Conservation (phyloP, 768 basidiomycete species). For the Sutorius australiensis region DNA sequence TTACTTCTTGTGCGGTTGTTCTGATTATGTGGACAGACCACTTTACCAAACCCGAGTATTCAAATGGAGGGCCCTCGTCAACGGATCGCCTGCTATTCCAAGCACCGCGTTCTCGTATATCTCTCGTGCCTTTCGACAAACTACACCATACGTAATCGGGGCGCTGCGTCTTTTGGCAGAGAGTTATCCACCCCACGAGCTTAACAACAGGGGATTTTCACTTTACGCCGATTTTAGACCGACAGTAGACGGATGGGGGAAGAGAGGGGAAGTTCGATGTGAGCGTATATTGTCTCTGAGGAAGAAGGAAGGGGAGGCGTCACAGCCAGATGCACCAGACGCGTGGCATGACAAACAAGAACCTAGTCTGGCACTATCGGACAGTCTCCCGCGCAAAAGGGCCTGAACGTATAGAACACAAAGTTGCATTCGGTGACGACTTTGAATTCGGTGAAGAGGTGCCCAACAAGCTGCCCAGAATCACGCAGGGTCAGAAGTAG, state of each 20-base stretch:
- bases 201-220: constrained; percentile 66
- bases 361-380: not conserved
- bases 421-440: constrained; percentile 47
- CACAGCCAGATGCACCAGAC: constrained; percentile 10
- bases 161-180: constrained; percentile 65
- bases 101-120: constrained; percentile 81
- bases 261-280: constrained; percentile 70
- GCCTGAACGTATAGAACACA: constrained; percentile 43
- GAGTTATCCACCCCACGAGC: constrained; percentile 53
- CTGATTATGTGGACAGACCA: constrained; percentile 46
- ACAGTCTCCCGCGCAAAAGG: constrained; percentile 41
- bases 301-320: constrained; percentile 27
- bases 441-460: constrained; percentile 44
- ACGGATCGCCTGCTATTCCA: constrained; percentile 66
- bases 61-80: constrained; percentile 82
- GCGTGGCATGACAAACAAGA: constrained; percentile 2
- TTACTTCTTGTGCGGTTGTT: not conserved
- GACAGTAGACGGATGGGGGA: constrained; percentile 78
- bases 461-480: constrained; percentile 22
- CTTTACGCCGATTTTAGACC: constrained; percentile 90
- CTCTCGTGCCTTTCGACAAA: constrained; percentile 73
- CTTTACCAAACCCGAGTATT: constrained; percentile 66
- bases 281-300: constrained; percentile 61
- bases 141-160: constrained; percentile 72
- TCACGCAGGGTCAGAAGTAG: not conserved